Percentiles rank a stretch among this genome's conserved stretches.
These are phyloP conservation scores for Dimargaris xerosporica DNA, from an alignment of 192 early-diverging fungal genomes.

Conservation along the genomic window DNA sequence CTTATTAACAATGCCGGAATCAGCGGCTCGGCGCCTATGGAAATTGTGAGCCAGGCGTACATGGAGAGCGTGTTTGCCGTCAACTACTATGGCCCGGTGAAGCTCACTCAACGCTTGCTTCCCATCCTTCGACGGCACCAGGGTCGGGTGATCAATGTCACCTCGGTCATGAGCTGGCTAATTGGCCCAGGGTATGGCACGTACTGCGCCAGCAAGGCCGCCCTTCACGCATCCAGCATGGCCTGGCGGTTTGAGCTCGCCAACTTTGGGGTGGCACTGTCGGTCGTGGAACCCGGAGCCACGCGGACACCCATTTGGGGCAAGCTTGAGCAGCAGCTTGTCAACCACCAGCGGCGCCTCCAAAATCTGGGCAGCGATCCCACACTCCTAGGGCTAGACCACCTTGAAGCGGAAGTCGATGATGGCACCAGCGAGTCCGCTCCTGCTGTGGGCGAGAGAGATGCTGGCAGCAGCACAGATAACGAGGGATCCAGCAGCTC, in stretches of 20 bases:
- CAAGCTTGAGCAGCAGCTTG: constrained; percentile 30
- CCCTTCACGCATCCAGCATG: constrained; percentile 25
- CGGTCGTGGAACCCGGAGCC: constrained; percentile 27
- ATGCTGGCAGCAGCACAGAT: not conserved
- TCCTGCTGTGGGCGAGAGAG: not conserved
- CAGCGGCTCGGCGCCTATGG: constrained; percentile 28
- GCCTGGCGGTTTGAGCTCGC: constrained; percentile 30
- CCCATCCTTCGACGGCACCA: constrained; percentile 24
- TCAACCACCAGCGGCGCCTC: constrained; percentile 28
- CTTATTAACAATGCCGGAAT: constrained; percentile 35
- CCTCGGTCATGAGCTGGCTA: constrained; percentile 32
- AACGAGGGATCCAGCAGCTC: not conserved
- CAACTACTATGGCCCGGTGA: constrained; percentile 32
- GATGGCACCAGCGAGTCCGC: not conserved
- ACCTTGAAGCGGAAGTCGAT: not conserved
- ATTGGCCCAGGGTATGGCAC: constrained; percentile 32
- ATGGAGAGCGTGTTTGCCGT: constrained; percentile 26
- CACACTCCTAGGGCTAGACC: not conserved
- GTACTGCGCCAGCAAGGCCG: constrained; percentile 36
- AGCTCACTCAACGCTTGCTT: constrained; percentile 28
- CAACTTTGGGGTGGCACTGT: constrained; percentile 22
- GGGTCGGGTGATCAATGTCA: constrained; percentile 32
- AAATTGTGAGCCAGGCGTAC: constrained; percentile 20
- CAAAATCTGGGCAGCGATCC: constrained; percentile 11
- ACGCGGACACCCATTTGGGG: constrained; percentile 29